A percentile compares a stretch with the other conserved stretches of the same genome.
phyloP scores from a whole-genome alignment of 1,139 yeast species.

The Diutina ranongensis region DNA sequence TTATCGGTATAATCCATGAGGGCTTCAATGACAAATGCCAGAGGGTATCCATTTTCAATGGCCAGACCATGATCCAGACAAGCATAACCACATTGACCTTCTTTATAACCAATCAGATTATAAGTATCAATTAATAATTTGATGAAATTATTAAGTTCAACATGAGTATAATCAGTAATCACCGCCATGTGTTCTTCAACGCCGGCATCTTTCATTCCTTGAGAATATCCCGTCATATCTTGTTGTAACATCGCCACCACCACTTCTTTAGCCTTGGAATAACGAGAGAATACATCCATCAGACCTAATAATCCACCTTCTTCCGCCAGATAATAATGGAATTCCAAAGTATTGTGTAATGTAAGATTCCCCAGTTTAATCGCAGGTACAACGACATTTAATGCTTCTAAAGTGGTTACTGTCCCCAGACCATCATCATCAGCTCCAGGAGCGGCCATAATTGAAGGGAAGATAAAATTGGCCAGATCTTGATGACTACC shows the following conservation, averaged over 20 bases:
- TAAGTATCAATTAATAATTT: conserved; percentile 49
- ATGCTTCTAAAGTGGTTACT: conserved; percentile 64
- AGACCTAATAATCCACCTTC: conserved; percentile 91
- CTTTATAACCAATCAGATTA: conserved; percentile 57
- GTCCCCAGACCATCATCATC: conserved; percentile 94
- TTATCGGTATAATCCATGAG: conserved; percentile 52
- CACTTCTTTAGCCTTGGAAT: conserved; percentile 31
- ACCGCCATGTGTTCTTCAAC: conserved; percentile 70
- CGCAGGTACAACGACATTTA: conserved; percentile 43
- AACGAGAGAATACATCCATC: conserved; percentile 56
- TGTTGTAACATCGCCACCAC: conserved; percentile 86
- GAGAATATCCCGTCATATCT: conserved; percentile 87
- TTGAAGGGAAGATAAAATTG: conserved; percentile 60
- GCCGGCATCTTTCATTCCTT: conserved; percentile 41
- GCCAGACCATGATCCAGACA: conserved; percentile 93
- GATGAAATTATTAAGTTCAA: conserved; percentile 47
- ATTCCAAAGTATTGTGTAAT: conserved; percentile 71
- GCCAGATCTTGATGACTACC: conserved; percentile 90
- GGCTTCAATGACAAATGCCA: conserved; percentile 72
- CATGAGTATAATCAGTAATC: conserved; percentile 62
- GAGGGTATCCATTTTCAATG: conserved; percentile 69
- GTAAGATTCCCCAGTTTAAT: conserved; percentile 24
- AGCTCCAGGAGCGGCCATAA: conserved; percentile 82
- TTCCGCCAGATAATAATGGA: conserved; percentile 93
- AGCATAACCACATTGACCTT: conserved; percentile 80